Evolutionary conservation across 192 early-diverging fungal species (phyloP), one percentile per base, ranked within the genome.

Genomic region (Entomortierella beljakovae): DNA sequence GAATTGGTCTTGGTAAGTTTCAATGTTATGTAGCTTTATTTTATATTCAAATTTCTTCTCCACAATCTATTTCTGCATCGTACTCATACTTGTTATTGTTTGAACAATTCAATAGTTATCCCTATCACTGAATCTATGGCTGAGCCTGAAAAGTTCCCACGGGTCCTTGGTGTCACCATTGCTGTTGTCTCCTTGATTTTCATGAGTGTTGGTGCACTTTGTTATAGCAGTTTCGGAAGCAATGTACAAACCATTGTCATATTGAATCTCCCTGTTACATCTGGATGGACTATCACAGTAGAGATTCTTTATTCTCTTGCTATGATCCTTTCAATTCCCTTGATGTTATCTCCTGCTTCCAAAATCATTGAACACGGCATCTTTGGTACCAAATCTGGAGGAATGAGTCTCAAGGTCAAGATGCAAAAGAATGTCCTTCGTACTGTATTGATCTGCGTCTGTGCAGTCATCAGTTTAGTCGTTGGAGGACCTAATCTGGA

Each of bases 351-450:
- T 34, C 92, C 93, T 22, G 88, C 88, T 34, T 90, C 92, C 35
- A 83, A 87, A 26, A 94, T 94, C 54, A 73, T 88, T 48, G 93
- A 92, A 64, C 80, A 87, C 40, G 90, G 81, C 0, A 34, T 92
- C 34, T 93, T 91, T 38, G 91, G 91, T 28, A 53, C 46, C 6
- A 92, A 91, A 55, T 81, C 79, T 31, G 84, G 83, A 28, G 64
- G 66, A 1, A 25, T 81, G 18, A 34, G 52, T 32, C 71, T 83
- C 2, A 57, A 87, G 28, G 85, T 92, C 51, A 94, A 94, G 77
- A 93, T 91, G 91, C 86, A 87, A 58, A 94, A 94, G 84, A 94
- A 94, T 64, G 70, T 80, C 20, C 83, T 89, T 57, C 81, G 93
- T 0, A 83, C 85, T 20, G 55, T 81, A 9, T 72, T 92, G 57